Evolutionary conservation across 2,329 filamentous ascomycete genomes (phyloP).

Genomic region (Pseudogymnoascus sp.): DNA sequence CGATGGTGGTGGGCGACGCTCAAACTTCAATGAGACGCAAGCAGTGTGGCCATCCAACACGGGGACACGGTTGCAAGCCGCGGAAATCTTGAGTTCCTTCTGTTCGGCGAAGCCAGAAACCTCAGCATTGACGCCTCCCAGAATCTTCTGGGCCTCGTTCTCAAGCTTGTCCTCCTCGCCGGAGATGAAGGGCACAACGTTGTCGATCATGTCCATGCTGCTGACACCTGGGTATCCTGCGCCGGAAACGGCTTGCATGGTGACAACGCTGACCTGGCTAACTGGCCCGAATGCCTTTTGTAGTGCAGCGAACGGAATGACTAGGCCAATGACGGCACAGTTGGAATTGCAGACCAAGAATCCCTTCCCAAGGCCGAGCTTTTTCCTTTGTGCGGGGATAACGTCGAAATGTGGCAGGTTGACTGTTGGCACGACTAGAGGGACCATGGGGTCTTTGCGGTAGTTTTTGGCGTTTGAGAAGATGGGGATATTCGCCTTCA

Average conservation of each 20-base stretch:
- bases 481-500: slow-evolving; percentile 78
- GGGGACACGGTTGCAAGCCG: slow-evolving; percentile 87
- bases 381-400: slow-evolving; percentile 77
- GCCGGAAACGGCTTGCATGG: slow-evolving; percentile 88
- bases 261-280: slow-evolving; percentile 69
- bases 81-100: slow-evolving; percentile 64
- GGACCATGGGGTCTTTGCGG: slow-evolving; percentile 80
- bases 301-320: slow-evolving; percentile 88
- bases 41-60: slow-evolving; percentile 92
- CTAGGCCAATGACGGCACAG: slow-evolving; percentile 92
- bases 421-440: slow-evolving; percentile 89
- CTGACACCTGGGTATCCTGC: slow-evolving; percentile 85
- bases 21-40: slow-evolving; percentile 83
- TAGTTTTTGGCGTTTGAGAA: slow-evolving; percentile 99
- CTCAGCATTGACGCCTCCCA: slow-evolving; percentile 64
- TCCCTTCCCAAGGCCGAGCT: slow-evolving; percentile 67
- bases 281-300: slow-evolving; percentile 80
- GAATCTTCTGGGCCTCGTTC: slow-evolving; percentile 89
- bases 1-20: slow-evolving; percentile 62
- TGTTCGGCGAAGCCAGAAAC: slow-evolving; percentile 72
- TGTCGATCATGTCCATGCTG: slow-evolving; percentile 93
- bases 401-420: slow-evolving; percentile 82
- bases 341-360: slow-evolving; percentile 98
- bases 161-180: slow-evolving; percentile 96
- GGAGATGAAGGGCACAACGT: slow-evolving; percentile 86